A percentile compares a stretch with the other conserved stretches of the same genome.
phyloP scores from a whole-genome alignment of 345 rosid species.

The Aquilaria sinensis region DNA sequence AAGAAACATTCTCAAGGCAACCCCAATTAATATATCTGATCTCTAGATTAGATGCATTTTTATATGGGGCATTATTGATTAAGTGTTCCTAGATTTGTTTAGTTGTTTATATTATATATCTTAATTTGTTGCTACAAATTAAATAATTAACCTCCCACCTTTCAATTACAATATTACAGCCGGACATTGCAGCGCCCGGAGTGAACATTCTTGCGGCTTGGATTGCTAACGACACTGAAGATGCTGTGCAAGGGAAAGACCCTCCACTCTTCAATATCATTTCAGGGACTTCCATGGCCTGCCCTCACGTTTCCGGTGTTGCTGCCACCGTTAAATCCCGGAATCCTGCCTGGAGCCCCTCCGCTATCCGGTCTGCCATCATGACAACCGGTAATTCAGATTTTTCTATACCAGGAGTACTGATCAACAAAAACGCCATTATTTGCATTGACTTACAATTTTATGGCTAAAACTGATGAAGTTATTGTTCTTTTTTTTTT shows the following conservation, averaged over 20 bases:
- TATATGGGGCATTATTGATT: neutral
- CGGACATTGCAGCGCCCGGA: conserved; percentile 87
- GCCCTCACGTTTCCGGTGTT: conserved; percentile 73
- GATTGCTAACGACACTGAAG: conserved; percentile 43
- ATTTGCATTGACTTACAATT: neutral
- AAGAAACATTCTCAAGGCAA: conserved; percentile 74
- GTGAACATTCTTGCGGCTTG: conserved; percentile 72
- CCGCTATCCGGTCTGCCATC: conserved; percentile 73
- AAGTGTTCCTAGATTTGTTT: no score
- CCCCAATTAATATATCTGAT: no score
- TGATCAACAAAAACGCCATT: neutral
- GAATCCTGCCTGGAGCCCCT: conserved; percentile 55
- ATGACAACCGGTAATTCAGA: conserved; percentile 60
- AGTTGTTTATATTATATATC: no score
- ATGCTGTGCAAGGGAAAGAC: conserved; percentile 30
- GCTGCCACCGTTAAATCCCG: conserved; percentile 52
- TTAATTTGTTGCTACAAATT: neutral
- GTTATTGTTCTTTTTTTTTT: neutral
- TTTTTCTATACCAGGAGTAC: no score
- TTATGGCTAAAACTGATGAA: neutral
- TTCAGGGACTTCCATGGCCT: conserved; percentile 85
- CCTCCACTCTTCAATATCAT: conserved; percentile 42
- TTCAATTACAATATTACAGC: conserved; percentile 33
- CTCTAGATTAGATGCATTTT: neutral
- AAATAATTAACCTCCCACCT: conserved; percentile 1